Evolutionary conservation across 2,329 filamentous ascomycete genomes (phyloP).

Genomic region (Microdochium nivale): DNA sequence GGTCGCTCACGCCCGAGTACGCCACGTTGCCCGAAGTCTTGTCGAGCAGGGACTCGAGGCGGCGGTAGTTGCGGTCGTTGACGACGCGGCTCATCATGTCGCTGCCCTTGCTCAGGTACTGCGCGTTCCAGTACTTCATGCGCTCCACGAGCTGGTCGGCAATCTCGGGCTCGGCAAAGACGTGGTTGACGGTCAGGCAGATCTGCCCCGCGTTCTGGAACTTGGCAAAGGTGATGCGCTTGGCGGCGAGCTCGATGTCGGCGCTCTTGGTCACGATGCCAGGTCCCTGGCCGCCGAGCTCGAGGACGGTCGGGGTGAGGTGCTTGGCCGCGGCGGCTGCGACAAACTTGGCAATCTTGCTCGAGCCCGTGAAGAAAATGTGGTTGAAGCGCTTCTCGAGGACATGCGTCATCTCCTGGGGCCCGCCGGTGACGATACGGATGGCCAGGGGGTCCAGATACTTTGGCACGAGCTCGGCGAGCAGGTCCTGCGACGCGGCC

Average conservation of each 20-base stretch:
- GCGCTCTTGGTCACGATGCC: constrained; percentile 31
- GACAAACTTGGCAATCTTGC: constrained; percentile 26
- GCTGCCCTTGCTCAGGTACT: constrained; percentile 15
- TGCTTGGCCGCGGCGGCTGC: constrained; percentile 30
- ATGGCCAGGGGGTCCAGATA: constrained; percentile 32
- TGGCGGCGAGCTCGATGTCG: constrained; percentile 31
- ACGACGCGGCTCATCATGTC: constrained; percentile 24
- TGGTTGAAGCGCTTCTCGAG: constrained; percentile 30
- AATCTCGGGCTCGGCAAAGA: constrained; percentile 31
- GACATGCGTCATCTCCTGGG: constrained; percentile 25
- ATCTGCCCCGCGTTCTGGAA: constrained; percentile 33
- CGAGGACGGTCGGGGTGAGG: constrained; percentile 33
- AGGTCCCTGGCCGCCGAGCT: constrained; percentile 35
- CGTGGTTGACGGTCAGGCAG: constrained; percentile 31
- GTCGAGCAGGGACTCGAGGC: constrained; percentile 25
- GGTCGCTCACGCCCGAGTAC: constrained; percentile 22
- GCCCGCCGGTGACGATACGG: constrained; percentile 23
- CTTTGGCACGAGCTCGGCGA: constrained; percentile 27
- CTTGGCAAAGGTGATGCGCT: constrained; percentile 31
- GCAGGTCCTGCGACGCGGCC: constrained; percentile 20
- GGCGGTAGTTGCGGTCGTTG: constrained; percentile 31
- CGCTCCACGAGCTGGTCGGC: constrained; percentile 24
- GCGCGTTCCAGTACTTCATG: constrained; percentile 22
- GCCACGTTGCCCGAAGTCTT: constrained; percentile 25
- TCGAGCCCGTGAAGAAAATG: constrained; percentile 36